These are phyloP conservation scores for Herpetomonas tarakana DNA, from an alignment of 208 protist species.

Conservation along the genomic window DNA sequence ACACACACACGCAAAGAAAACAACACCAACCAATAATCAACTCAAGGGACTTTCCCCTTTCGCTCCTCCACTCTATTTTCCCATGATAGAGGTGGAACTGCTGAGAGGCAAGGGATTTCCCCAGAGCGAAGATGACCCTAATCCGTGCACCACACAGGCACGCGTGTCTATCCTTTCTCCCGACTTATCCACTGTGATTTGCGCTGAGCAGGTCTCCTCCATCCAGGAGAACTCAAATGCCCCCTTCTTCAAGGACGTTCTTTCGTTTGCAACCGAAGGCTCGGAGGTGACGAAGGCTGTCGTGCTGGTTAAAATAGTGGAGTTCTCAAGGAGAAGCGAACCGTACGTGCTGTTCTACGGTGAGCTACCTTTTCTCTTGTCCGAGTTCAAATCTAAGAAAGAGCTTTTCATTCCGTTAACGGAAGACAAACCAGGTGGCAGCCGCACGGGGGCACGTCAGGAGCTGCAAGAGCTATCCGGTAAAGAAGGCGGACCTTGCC, in stretches of 20 bases:
- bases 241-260: slow-evolving; percentile 53
- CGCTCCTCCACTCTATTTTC: too few species aligned
- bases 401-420: slow-evolving; percentile 38
- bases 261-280: slow-evolving; percentile 14
- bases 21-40: too few species aligned
- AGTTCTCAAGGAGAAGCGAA: slow-evolving; percentile 21
- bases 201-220: slow-evolving; percentile 20
- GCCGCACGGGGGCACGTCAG: slow-evolving; percentile 4
- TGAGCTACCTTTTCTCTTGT: slow-evolving; percentile 12
- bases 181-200: slow-evolving; percentile 12
- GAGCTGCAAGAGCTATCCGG: slow-evolving; percentile 1
- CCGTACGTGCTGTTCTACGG: slow-evolving; percentile 38
- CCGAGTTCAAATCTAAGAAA: slow-evolving; percentile 16
- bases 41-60: too few species aligned
- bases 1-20: too few species aligned
- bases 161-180: slow-evolving; percentile 14
- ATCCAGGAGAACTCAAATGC: slow-evolving; percentile 51
- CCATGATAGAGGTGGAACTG: slow-evolving; percentile 38
- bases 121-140: slow-evolving; percentile 58
- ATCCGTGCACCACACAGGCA: slow-evolving; percentile 47
- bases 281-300: slow-evolving; percentile 7
- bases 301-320: slow-evolving; percentile 34
- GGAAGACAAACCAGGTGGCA: slow-evolving; percentile 7
- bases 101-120: slow-evolving; percentile 51
- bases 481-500: neutral